A percentile compares a stretch with the other conserved stretches of the same genome.
Evolutionary conservation across 352 stramenopile species (phyloP).

Genomic region (Elongisporangium undulatum): DNA sequence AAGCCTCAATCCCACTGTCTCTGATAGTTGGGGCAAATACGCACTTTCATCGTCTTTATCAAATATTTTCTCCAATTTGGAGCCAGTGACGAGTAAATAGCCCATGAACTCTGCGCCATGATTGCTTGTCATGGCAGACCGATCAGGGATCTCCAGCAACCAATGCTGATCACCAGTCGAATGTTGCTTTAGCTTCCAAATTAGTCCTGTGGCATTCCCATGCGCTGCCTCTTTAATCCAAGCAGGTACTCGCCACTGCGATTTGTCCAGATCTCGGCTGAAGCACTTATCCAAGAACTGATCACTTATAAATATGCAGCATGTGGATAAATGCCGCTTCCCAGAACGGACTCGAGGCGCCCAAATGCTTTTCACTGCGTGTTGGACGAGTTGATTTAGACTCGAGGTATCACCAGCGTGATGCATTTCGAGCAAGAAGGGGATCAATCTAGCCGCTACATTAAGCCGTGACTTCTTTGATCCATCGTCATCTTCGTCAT

Average conservation of each 20-base stretch:
- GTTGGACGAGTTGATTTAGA: constrained; percentile 1
- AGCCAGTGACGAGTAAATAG: constrained; percentile 2
- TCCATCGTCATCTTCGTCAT: background rate
- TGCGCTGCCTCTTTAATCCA: too few species aligned
- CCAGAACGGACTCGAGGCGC: background rate
- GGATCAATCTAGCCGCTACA: background rate
- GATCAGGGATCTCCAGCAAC: background rate
- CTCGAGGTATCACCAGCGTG: background rate
- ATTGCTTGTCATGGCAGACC: background rate
- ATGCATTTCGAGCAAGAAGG: constrained; percentile 6
- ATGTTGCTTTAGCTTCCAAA: too few species aligned
- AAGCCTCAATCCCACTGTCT: background rate
- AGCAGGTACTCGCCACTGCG: too few species aligned
- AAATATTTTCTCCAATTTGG: constrained; percentile 5
- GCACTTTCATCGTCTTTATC: constrained; percentile 5
- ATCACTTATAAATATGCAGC: constrained; percentile 1
- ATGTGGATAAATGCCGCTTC: constrained; percentile 1
- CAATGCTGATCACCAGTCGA: background rate
- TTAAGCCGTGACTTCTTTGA: background rate
- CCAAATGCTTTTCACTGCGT: constrained; percentile 9
- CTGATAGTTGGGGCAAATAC: constrained; percentile 7
- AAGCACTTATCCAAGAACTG: background rate
- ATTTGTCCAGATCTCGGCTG: too few species aligned
- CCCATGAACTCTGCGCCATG: background rate
- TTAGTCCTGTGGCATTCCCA: too few species aligned